Percentiles rank a stretch among this genome's conserved stretches.
Conservation (phyloP, 768 basidiomycete genomes). For the Sporobolomyces pararoseus region DNA sequence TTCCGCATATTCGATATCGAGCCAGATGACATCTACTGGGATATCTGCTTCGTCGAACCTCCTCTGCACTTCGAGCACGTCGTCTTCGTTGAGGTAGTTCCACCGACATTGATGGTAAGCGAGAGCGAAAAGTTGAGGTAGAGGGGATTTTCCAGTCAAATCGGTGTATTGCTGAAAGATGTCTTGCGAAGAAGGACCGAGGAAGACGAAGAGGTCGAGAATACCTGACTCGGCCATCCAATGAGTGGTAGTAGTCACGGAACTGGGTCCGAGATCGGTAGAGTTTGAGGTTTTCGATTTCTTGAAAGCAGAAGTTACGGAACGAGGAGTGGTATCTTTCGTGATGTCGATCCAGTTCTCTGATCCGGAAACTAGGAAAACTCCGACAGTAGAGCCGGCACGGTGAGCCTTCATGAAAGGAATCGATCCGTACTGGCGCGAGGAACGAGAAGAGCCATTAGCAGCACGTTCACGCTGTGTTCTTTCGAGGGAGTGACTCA, state of each 20-base stretch:
- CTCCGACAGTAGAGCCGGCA: constrained; percentile 75
- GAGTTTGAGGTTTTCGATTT: constrained; percentile 7
- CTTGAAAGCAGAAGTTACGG: constrained; percentile 46
- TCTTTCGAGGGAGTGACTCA: background rate
- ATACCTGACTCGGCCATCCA: constrained; percentile 99
- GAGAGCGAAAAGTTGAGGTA: constrained; percentile 87
- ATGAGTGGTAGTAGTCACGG: constrained; percentile 70
- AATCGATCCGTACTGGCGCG: constrained; percentile 86
- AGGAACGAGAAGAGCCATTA: constrained; percentile 58
- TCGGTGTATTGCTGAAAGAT: constrained; percentile 79
- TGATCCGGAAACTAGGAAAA: constrained; percentile 80
- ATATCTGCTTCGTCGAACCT: constrained; percentile 91
- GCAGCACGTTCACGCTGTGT: constrained; percentile 50
- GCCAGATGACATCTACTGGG: constrained; percentile 93
- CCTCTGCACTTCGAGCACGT: constrained; percentile 75
- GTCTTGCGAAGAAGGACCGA: constrained; percentile 77
- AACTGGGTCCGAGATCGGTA: constrained; percentile 19
- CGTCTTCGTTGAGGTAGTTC: constrained; percentile 91
- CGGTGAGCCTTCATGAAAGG: constrained; percentile 92
- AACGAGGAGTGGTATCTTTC: constrained; percentile 56
- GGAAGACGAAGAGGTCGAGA: constrained; percentile 85
- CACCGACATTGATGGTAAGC: constrained; percentile 97
- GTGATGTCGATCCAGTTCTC: constrained; percentile 94
- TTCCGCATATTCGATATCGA: constrained; percentile 93
- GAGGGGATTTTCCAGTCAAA: constrained; percentile 76